Conservation (phyloP, 1,139 yeast species). For the Candida albicans region DNA sequence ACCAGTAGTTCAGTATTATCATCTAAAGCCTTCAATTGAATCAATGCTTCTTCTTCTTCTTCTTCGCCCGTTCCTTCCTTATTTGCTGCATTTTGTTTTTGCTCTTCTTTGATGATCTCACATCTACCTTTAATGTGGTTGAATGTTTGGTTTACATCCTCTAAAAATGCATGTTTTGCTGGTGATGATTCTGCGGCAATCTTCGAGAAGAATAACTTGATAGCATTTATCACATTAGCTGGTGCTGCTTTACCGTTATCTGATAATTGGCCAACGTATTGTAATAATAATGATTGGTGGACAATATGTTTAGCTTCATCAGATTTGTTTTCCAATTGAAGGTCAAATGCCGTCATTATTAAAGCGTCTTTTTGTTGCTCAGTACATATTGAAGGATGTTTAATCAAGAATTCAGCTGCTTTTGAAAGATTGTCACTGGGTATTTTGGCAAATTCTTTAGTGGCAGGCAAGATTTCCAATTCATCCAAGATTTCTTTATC, state of each 20-base stretch:
- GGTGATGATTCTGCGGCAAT: slow-evolving; percentile 55
- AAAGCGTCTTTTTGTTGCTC: slow-evolving; percentile 91
- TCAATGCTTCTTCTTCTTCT: slow-evolving; percentile 73
- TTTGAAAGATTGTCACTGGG: slow-evolving; percentile 45
- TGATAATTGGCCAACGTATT: slow-evolving; percentile 70
- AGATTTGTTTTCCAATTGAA: slow-evolving; percentile 63
- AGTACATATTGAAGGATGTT: slow-evolving; percentile 68
- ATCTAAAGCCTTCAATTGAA: slow-evolving; percentile 86
- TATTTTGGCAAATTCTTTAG: slow-evolving; percentile 64
- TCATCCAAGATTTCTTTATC: slow-evolving; percentile 35
- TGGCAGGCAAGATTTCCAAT: slow-evolving; percentile 50
- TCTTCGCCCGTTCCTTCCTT: slow-evolving; percentile 29
- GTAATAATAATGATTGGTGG: slow-evolving; percentile 77
- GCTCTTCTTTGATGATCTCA: slow-evolving; percentile 56
- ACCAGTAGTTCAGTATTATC: slow-evolving; percentile 77
- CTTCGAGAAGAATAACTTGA: slow-evolving; percentile 68
- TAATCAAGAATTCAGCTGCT: slow-evolving; percentile 53
- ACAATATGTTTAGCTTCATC: slow-evolving; percentile 59
- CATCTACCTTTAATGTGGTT: slow-evolving; percentile 77
- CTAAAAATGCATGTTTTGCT: slow-evolving; percentile 63
- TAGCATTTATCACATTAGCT: slow-evolving; percentile 49
- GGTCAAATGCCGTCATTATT: slow-evolving; percentile 89
- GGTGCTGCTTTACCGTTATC: slow-evolving; percentile 24
- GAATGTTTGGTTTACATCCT: slow-evolving; percentile 71
- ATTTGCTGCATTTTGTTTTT: slow-evolving; percentile 41